Evolutionary conservation across 306 rosid species (phyloP).

Genomic region (Elaeagnus macrophylla): DNA sequence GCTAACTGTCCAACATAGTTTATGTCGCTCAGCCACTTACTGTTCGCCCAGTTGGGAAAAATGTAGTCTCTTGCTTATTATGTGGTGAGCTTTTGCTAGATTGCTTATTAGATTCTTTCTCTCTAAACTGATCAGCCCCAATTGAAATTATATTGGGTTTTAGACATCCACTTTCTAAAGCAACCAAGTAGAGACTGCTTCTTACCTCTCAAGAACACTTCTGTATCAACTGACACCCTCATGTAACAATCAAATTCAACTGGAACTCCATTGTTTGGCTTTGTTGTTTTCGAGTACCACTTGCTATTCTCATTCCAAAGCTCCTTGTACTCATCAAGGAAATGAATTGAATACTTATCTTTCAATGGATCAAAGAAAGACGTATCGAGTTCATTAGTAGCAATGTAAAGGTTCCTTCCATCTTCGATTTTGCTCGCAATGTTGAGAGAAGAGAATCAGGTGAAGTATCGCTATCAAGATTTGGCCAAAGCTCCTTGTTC

Average conservation of each 20-base stretch:
- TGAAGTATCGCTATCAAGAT: constrained; percentile 80
- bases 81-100: too few relatives aligned
- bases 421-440: constrained; percentile 60
- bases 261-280: constrained; percentile 53
- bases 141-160: too few relatives aligned
- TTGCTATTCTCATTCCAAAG: constrained; percentile 79
- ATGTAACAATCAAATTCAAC: constrained; percentile 97
- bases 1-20: too few relatives aligned
- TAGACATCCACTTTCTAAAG: too few relatives aligned
- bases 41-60: too few relatives aligned
- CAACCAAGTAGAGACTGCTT: too few relatives aligned
- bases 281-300: constrained; percentile 70
- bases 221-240: constrained; percentile 91
- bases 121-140: too few relatives aligned
- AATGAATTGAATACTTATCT: constrained; percentile 82
- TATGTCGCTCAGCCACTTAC: too few relatives aligned
- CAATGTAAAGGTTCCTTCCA: constrained; percentile 82
- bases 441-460: constrained; percentile 68
- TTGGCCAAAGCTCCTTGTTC: constrained; percentile 93
- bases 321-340: constrained; percentile 82
- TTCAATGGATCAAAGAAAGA: constrained; percentile 78
- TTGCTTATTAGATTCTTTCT: too few relatives aligned
- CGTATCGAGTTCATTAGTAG: constrained; percentile 66
- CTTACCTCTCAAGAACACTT: constrained; percentile 94
- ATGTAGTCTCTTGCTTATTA: too few relatives aligned